Conservation (phyloP, 1,284 basidiomycete genomes). For the Malassezia equina region DNA sequence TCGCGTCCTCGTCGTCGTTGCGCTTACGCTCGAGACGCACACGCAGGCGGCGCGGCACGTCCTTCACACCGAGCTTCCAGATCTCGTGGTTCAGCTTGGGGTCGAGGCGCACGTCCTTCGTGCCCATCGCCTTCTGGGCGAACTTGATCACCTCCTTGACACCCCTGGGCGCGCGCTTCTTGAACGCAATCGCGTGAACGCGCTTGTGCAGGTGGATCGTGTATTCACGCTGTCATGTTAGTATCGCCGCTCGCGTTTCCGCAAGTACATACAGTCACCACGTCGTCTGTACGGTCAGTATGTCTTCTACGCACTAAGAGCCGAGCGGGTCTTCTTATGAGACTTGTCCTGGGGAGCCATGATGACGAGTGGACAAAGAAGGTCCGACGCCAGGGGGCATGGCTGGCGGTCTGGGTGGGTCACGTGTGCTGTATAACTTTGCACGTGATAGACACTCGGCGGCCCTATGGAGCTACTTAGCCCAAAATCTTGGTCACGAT, state of each 20-base stretch:
- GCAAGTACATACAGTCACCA: conserved; percentile 26
- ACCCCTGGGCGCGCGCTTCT: conserved; percentile 46
- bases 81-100: conserved; percentile 48
- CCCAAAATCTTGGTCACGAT: conserved; percentile 42
- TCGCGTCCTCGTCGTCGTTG: conserved; percentile 48
- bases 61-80: conserved; percentile 48
- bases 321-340: conserved; percentile 47
- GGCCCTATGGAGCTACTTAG: conserved; percentile 19
- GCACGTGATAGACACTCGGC: neutral
- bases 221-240: conserved; percentile 40
- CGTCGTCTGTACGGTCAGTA: conserved; percentile 21
- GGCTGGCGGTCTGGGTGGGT: neutral
- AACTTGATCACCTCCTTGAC: conserved; percentile 47
- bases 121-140: conserved; percentile 47
- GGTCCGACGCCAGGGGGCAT: neutral
- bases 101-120: conserved; percentile 47
- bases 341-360: conserved; percentile 42
- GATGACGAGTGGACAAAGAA: conserved; percentile 11
- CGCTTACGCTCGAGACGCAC: conserved; percentile 48
- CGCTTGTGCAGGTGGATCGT: conserved; percentile 48
- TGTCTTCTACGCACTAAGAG: conserved; percentile 25
- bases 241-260: neutral
- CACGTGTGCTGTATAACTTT: conserved; percentile 19
- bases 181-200: conserved; percentile 41
- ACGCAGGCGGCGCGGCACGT: conserved; percentile 43